Percentiles rank a stretch among this genome's conserved stretches.
These are phyloP conservation scores for Discostella stelligera DNA, from an alignment of 352 stramenopile genomes.

Conservation along the genomic window DNA sequence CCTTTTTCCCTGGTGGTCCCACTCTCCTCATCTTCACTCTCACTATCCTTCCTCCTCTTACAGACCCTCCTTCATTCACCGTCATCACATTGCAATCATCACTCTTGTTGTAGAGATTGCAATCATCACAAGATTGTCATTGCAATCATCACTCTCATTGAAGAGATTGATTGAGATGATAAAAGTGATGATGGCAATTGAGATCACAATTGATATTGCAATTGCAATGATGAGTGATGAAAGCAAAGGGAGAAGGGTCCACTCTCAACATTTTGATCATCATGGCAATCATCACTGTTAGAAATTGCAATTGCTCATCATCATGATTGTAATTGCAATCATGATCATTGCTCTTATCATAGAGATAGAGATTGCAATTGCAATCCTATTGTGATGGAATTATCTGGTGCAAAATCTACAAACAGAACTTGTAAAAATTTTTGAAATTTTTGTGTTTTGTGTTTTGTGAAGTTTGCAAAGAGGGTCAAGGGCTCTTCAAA, in stretches of 20 bases:
- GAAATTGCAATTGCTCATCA: too few species aligned
- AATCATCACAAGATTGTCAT: slow-evolving; percentile 1
- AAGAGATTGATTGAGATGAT: not conserved
- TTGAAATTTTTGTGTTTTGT: too few species aligned
- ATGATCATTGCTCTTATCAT: not conserved
- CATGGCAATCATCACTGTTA: not conserved
- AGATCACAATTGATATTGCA: not conserved
- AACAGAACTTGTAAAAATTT: too few species aligned
- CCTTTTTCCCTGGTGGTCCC: not conserved
- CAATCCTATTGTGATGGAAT: too few species aligned
- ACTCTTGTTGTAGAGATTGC: not conserved
- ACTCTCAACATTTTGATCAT: not conserved
- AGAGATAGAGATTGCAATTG: too few species aligned
- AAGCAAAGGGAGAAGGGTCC: too few species aligned
- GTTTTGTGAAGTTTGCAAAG: too few species aligned
- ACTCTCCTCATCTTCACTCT: not conserved
- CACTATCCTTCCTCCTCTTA: too few species aligned
- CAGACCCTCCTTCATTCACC: too few species aligned
- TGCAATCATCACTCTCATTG: not conserved
- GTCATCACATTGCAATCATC: not conserved
- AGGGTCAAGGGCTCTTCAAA: too few species aligned
- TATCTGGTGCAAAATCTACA: too few species aligned
- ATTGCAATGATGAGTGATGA: not conserved
- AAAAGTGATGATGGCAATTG: not conserved
- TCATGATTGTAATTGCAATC: not conserved